Percentiles rank a stretch among this genome's conserved stretches.
phyloP scores from a whole-genome alignment of 805 yeast genomes.

The Barnettozyma botsteinii region DNA sequence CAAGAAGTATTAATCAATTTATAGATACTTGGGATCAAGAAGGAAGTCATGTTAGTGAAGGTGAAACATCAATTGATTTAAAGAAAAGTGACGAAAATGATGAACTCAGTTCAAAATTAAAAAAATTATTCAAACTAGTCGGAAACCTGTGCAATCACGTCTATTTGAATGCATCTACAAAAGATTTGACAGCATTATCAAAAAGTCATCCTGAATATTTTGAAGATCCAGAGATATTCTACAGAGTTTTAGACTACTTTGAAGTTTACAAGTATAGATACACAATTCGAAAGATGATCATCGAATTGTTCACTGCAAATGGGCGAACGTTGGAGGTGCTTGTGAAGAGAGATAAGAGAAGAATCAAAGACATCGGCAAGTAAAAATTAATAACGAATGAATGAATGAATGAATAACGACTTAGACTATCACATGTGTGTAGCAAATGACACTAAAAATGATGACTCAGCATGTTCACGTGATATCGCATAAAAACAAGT shows the following conservation, averaged over 20 bases:
- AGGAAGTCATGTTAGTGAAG: conserved; percentile 5
- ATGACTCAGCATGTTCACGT: not conserved
- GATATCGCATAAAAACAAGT: not conserved
- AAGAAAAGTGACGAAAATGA: conserved; percentile 9
- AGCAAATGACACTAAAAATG: no score
- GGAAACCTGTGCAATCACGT: conserved; percentile 54
- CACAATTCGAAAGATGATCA: conserved; percentile 56
- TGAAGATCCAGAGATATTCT: conserved; percentile 50
- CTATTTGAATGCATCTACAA: conserved; percentile 46
- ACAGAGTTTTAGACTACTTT: conserved; percentile 43
- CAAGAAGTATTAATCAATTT: conserved; percentile 29
- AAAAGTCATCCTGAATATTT: conserved; percentile 45
- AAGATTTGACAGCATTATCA: conserved; percentile 51
- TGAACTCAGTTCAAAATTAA: conserved; percentile 25
- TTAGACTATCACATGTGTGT: not conserved
- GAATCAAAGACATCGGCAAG: conserved; percentile 17
- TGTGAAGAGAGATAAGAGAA: conserved; percentile 39
- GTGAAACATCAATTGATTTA: conserved; percentile 12
- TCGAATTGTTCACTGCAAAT: conserved; percentile 52
- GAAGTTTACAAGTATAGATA: conserved; percentile 56
- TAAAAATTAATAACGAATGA: not conserved
- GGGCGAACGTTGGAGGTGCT: conserved; percentile 46
- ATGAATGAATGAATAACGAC: not conserved
- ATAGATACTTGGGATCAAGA: conserved; percentile 16
- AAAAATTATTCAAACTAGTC: conserved; percentile 32